Conservation (phyloP, 176 grass and related monocot genomes). For the Eleusine coracana region DNA sequence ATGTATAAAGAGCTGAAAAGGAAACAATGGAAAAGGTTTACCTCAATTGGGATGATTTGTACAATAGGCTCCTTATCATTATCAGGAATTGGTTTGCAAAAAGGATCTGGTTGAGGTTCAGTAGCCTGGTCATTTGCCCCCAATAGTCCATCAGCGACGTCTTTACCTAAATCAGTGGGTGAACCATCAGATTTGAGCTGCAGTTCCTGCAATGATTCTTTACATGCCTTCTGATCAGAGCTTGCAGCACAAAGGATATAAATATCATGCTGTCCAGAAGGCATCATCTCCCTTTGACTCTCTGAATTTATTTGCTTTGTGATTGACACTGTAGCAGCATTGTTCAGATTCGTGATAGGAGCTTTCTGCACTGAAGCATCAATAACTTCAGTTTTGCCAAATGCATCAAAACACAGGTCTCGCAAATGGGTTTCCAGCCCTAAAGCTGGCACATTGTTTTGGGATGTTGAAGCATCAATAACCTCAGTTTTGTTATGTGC, state of each 20-base stretch:
- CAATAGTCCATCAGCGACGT: constrained; percentile 1
- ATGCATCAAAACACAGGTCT: constrained; percentile 17
- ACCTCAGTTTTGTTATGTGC: neutral
- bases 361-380: constrained; percentile 26
- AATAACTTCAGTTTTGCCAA: constrained; percentile 1
- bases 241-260: constrained; percentile 20
- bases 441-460: constrained; percentile 44
- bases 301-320: constrained; percentile 19
- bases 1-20: neutral
- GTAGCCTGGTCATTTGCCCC: neutral
- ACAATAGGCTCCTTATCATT: neutral
- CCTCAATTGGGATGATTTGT: constrained; percentile 33
- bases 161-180: constrained; percentile 24
- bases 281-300: constrained; percentile 15
- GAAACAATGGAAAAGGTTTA: constrained; percentile 20
- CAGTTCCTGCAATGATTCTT: constrained; percentile 28
- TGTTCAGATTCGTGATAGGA: constrained; percentile 16
- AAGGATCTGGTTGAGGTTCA: neutral
- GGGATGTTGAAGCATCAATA: constrained; percentile 18
- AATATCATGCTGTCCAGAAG: constrained; percentile 22
- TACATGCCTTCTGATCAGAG: constrained; percentile 26
- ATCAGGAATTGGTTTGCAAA: constrained; percentile 9
- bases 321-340: constrained; percentile 27
- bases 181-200: constrained; percentile 32
- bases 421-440: constrained; percentile 5